phyloP scores from a whole-genome alignment of 1,284 basidiomycete genomes.

The Stereum hirsutum region DNA sequence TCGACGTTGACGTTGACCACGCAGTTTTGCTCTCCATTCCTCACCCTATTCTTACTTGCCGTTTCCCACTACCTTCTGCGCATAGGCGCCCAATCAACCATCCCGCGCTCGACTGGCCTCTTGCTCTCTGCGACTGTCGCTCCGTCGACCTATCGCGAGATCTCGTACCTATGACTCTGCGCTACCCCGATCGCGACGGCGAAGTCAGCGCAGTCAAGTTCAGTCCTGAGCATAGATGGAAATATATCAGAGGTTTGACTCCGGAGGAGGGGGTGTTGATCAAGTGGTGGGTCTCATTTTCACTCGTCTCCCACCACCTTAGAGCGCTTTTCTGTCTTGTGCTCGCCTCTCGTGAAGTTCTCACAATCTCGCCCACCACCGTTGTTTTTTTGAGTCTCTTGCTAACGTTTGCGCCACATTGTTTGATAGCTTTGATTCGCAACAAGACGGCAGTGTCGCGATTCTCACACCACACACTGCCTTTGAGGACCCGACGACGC shows the following conservation, averaged over 20 bases:
- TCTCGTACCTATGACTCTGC: constrained; percentile 38
- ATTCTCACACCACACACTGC: constrained; percentile 52
- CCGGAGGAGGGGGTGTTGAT: constrained; percentile 58
- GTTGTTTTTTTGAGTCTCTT: no score
- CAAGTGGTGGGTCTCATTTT: constrained; percentile 44
- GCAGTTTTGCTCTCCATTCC: no score
- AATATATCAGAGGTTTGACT: constrained; percentile 51
- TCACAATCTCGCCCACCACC: no score
- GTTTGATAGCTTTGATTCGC: constrained; percentile 41
- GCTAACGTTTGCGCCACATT: constrained; percentile 2
- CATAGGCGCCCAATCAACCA: constrained; percentile 49
- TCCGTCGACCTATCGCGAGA: constrained; percentile 40
- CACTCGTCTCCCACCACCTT: background rate
- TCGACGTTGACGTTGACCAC: no score
- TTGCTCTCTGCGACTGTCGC: constrained; percentile 54
- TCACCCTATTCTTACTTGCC: no score
- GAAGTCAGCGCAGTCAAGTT: constrained; percentile 48
- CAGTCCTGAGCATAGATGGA: constrained; percentile 51
- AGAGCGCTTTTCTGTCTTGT: no score
- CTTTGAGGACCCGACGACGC: constrained; percentile 45
- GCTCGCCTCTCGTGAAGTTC: no score
- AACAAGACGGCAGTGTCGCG: constrained; percentile 41
- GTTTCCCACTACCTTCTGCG: no score
- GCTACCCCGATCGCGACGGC: constrained; percentile 45
- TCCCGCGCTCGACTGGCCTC: constrained; percentile 47